Evolutionary conservation across 495 filamentous ascomycete species (phyloP).

Genomic region (Aspergillus indologenus): DNA sequence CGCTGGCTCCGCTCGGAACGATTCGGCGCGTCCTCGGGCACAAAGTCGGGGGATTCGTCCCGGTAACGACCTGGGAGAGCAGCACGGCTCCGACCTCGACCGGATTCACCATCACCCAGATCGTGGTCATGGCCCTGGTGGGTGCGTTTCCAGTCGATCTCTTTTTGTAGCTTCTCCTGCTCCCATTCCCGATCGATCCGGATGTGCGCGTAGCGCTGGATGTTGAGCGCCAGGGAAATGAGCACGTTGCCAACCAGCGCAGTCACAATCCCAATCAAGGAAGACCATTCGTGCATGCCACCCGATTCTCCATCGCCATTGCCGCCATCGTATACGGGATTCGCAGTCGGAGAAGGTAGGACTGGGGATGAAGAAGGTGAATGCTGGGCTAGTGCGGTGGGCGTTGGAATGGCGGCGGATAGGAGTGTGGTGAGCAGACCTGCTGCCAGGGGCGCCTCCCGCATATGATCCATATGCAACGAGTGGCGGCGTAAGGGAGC

Average conservation of each 20-base stretch:
- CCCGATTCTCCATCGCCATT: conserved; percentile 30
- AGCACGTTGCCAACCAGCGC: conserved; percentile 89
- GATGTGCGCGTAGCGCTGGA: conserved; percentile 93
- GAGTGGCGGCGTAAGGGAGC: conserved; percentile 1
- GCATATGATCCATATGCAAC: conserved; percentile 18
- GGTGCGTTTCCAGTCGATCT: conserved; percentile 29
- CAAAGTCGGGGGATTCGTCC: conserved; percentile 22
- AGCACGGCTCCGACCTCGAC: background rate
- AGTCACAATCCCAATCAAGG: conserved; percentile 88
- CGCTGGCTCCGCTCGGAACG: conserved; percentile 6
- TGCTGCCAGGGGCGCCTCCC: conserved; percentile 23
- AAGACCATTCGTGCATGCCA: conserved; percentile 74
- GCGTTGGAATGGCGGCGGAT: conserved; percentile 26
- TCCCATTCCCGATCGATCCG: conserved; percentile 64
- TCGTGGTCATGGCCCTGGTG: conserved; percentile 19
- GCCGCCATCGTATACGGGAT: conserved; percentile 32
- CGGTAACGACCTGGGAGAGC: conserved; percentile 26
- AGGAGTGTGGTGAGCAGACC: conserved; percentile 31
- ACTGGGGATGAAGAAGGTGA: conserved; percentile 17
- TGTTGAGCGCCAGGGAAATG: conserved; percentile 92
- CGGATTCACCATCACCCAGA: conserved; percentile 25
- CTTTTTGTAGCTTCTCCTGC: conserved; percentile 43
- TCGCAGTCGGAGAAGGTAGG: conserved; percentile 17
- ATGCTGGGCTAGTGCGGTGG: conserved; percentile 15
- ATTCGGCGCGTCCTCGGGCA: conserved; percentile 6